Evolutionary conservation across 176 grass and related monocot genomes (phyloP), one percentile per base, ranked within the genome.

Genomic region (Thalia dealbata): DNA sequence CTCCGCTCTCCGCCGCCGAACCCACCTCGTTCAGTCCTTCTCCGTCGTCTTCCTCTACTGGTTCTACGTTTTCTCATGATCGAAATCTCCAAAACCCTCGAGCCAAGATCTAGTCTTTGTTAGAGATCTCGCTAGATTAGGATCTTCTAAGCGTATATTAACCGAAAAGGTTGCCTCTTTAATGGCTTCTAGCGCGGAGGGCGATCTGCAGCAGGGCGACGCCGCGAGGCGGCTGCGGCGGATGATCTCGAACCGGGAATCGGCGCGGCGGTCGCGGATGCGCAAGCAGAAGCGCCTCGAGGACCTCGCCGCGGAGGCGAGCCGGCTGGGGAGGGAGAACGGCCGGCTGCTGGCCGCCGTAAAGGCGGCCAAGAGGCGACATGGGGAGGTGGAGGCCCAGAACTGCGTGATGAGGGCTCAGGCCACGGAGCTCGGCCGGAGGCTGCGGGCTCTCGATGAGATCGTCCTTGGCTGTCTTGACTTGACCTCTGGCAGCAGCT

Each of bases 1-100:
- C 62, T 81, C 73, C 7, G 72, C 84, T 51, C 83, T 89, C 71
- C 83, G 86, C 67, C 90, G 78, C 58, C 75, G 86, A 75, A 70
- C 76, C 24, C 90, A 92, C 79, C 86, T 89, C 72, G 90, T 92
- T 13, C 90, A 89, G 5, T 92, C 90, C 73, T 92, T 92, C 86
- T 92, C 90, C 44, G 84, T 89, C 19, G 86, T 92, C 23, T 92
- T 92, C 81, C 90, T 92, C 59, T 89, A 92, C 81, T 92, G 90
- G 86, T 92, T 92, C 81, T 92, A 89, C 71, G 90, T 92, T 7
- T 92, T 92, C 81, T 92, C 90, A 54, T 45, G 35, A 78, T 41
- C 38, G 64, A 43, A 19, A 60, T 75, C 45, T 66, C 64, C 44
- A 66, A 64, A 64, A n/a, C n/a, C 58, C 15, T n/a, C 69, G 35